Percentiles rank a stretch among this genome's conserved stretches.
These are phyloP conservation scores for Scopulariopsis brevicaulis DNA, from an alignment of 2,329 filamentous ascomycete genomes.

Conservation along the genomic window DNA sequence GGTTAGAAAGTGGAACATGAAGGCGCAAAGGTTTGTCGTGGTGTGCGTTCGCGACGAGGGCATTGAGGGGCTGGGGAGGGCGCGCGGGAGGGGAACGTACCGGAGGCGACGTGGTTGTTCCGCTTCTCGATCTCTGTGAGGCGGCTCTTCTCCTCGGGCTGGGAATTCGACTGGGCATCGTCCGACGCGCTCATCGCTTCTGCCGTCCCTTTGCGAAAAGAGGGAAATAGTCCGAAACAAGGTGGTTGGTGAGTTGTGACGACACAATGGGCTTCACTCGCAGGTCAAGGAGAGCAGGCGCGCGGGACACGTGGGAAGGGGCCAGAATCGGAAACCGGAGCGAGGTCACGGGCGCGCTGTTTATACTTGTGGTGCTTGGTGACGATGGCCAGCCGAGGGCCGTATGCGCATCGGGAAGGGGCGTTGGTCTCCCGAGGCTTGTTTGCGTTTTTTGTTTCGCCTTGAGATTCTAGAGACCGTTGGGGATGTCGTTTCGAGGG, in stretches of 20 bases:
- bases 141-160: constrained; percentile 33
- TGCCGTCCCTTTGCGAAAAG: background rate
- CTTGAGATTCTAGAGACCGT: background rate
- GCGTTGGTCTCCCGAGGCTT: too few relatives aligned
- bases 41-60: background rate
- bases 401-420: too few relatives aligned
- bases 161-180: background rate
- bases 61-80: background rate
- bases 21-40: background rate
- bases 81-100: constrained; percentile 15
- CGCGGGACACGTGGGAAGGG: too few relatives aligned
- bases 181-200: background rate
- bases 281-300: too few relatives aligned
- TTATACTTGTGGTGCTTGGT: too few relatives aligned
- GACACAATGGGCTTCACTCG: background rate
- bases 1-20: background rate
- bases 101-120: constrained; percentile 42
- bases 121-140: constrained; percentile 43
- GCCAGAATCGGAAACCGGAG: too few relatives aligned
- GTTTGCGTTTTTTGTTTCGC: too few relatives aligned
- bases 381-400: too few relatives aligned
- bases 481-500: too few relatives aligned
- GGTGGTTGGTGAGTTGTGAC: background rate
- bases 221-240: too few relatives aligned
- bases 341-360: too few relatives aligned